Conservation (phyloP, 1,139 yeast genomes). For the Protomyces lactucae-debilis region DNA sequence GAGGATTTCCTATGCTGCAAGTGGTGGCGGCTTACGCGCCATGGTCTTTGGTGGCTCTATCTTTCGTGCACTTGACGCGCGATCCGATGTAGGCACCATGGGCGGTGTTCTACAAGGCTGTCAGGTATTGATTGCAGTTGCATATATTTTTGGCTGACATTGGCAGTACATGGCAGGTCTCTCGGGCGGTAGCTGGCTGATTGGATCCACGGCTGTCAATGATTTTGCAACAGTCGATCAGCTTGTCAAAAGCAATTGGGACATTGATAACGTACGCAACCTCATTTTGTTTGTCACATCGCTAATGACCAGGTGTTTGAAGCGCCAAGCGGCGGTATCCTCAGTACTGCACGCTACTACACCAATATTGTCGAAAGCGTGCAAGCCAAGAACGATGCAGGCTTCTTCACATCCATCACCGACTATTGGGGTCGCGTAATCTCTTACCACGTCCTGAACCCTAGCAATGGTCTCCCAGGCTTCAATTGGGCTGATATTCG, state of each 20-base stretch:
- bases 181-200: slow-evolving; percentile 79
- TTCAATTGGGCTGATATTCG: slow-evolving; percentile 62
- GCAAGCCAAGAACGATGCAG: slow-evolving; percentile 63
- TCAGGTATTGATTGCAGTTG: slow-evolving; percentile 48
- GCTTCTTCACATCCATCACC: slow-evolving; percentile 69
- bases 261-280: slow-evolving; percentile 44
- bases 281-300: slow-evolving; percentile 41
- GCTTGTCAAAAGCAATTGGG: slow-evolving; percentile 32
- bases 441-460: slow-evolving; percentile 60
- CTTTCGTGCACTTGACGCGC: slow-evolving; percentile 68
- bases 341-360: slow-evolving; percentile 47
- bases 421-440: slow-evolving; percentile 81
- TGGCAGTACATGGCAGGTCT: slow-evolving; percentile 77
- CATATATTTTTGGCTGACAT: slow-evolving; percentile 52
- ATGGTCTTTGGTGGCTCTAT: slow-evolving; percentile 89
- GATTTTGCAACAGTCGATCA: slow-evolving; percentile 32
- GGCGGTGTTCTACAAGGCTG: slow-evolving; percentile 78
- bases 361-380: slow-evolving; percentile 52
- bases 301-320: slow-evolving; percentile 40
- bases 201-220: slow-evolving; percentile 55
- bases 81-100: slow-evolving; percentile 58
- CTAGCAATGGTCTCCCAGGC: slow-evolving; percentile 53
- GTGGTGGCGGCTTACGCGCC: slow-evolving; percentile 93
- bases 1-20: slow-evolving; percentile 67
- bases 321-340: slow-evolving; percentile 42